Base-by-base conservation (phyloP, 129 eudicot genomes). In the Daucus carota region DNA sequence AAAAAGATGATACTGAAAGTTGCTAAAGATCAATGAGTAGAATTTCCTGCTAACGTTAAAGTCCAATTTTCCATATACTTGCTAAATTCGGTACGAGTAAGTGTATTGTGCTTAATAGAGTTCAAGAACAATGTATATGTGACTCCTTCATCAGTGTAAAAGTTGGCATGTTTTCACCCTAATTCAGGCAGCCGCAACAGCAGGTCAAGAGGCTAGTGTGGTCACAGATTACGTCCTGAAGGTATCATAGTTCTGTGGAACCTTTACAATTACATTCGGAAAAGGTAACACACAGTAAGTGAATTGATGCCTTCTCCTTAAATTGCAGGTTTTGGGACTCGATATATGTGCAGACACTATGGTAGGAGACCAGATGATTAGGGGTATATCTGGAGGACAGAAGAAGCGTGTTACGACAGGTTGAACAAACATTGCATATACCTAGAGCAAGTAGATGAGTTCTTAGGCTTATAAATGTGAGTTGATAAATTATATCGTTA, bases 331-430 rank as follows among this genome's bases (percentile, higher is more conserved):
- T 42, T 86, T 92, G 78, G 97, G 96, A 42, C 79, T 92, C 72
- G 98, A 92, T 7, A 70, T 83, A 43, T 92, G 98, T 77, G 96
- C 96, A 15, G 98, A 90, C 79, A 92, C 98, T 17, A 57, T 90
- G 88, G 96, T 92, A 17, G 98, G 98, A 34, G 90, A 90, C 81
- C 80, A 78, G 42, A 86, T 92, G 89, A 70, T 82, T 15, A 81
- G 98, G 73, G 98, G 98, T 66, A 90, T 92, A 60, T 92, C 98
- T 3, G 98, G 98, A 10, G 97, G 97, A 60, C 97, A 92, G 78
- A 87, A 65, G 73, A 92, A 92, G 81, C 96, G 96, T 22, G 96
- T 92, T 24, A 90, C 96, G 48, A 90, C 98, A 65, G 97, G 97
- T 91, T 79, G 59, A 62, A 6, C 12, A 45, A 36, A 80, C 18